Evolutionary conservation across 108 stramenopile species (phyloP).

Genomic region (Skeletonema potamos): DNA sequence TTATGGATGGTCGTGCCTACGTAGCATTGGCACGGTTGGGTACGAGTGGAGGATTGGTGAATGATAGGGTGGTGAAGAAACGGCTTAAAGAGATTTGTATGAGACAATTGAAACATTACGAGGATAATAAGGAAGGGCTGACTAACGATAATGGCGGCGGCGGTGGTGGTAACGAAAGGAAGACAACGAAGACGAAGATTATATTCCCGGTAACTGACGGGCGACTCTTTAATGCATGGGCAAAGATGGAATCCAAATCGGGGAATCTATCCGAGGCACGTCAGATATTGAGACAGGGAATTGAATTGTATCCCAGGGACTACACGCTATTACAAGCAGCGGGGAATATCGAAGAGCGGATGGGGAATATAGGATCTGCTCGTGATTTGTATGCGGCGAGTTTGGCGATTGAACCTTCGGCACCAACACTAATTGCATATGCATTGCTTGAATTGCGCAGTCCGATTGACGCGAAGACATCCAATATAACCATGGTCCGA

Average conservation of each 20-base stretch:
- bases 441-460: constrained; percentile 74
- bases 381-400: constrained; percentile 67
- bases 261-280: constrained; percentile 52
- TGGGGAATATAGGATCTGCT: constrained; percentile 68
- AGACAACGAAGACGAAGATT: not conserved
- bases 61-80: constrained; percentile 36
- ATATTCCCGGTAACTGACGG: constrained; percentile 60
- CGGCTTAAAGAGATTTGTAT: constrained; percentile 32
- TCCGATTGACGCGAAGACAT: constrained; percentile 30
- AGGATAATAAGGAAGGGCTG: constrained; percentile 24
- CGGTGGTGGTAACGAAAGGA: not conserved
- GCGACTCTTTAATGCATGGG: constrained; percentile 82
- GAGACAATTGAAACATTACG: constrained; percentile 28
- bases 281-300: constrained; percentile 64
- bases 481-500: constrained; percentile 54
- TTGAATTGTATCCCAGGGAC: constrained; percentile 64
- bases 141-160: constrained; percentile 17
- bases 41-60: constrained; percentile 42
- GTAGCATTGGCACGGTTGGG: constrained; percentile 78
- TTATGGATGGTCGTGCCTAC: constrained; percentile 61
- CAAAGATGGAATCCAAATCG: constrained; percentile 68
- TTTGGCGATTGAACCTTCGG: constrained; percentile 66
- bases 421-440: constrained; percentile 76
- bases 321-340: constrained; percentile 73
- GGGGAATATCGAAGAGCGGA: constrained; percentile 80